Conservation (phyloP, 345 rosid genomes). For the Salix purpurea region DNA sequence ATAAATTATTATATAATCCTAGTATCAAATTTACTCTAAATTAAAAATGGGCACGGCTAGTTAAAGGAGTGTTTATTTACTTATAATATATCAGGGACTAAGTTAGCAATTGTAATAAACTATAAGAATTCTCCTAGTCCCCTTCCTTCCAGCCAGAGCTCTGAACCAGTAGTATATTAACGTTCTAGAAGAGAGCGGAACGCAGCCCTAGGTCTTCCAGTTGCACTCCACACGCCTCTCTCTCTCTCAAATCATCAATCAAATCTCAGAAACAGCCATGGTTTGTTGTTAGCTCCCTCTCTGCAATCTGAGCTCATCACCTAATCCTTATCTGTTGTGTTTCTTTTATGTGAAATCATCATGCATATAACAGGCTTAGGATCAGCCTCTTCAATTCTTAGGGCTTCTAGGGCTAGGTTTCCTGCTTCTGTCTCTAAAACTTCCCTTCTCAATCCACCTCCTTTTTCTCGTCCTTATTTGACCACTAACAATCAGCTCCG, state of each 20-base stretch:
- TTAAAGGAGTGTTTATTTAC: no score
- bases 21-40: no score
- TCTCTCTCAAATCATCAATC: not conserved
- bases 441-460: not conserved
- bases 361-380: slow-evolving; percentile 58
- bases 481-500: slow-evolving; percentile 32
- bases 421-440: slow-evolving; percentile 2
- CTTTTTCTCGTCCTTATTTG: slow-evolving; percentile 10
- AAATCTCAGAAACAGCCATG: not conserved
- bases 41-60: no score
- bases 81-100: no score
- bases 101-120: no score
- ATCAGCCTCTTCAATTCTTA: slow-evolving; percentile 49
- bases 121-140: not conserved
- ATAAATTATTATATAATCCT: no score
- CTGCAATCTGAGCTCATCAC: not conserved
- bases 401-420: slow-evolving; percentile 55
- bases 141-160: not conserved
- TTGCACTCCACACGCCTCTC: slow-evolving; percentile 18
- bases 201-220: slow-evolving; percentile 15
- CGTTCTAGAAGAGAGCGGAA: slow-evolving; percentile 7
- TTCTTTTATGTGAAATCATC: slow-evolving; percentile 28
- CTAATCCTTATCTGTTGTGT: not conserved
- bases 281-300: not conserved
- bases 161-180: not conserved